phyloP scores from a whole-genome alignment of 208 protist species.

The Acanthamoeba quina region DNA sequence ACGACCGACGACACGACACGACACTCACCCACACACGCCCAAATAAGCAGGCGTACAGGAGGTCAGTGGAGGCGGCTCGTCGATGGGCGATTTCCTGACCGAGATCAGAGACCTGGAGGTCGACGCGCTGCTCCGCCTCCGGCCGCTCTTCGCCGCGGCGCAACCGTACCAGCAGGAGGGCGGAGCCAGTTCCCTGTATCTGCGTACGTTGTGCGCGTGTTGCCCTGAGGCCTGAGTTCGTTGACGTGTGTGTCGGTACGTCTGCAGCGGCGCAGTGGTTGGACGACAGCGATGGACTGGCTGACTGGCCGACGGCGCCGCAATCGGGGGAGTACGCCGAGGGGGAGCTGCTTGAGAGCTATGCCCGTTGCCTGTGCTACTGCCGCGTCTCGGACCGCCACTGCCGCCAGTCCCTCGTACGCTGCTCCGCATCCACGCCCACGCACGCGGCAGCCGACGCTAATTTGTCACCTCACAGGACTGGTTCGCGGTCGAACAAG shows the following conservation, averaged over 20 bases:
- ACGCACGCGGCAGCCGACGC: not conserved
- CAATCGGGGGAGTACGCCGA: not conserved
- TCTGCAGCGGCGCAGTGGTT: not conserved
- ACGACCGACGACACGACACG: not conserved
- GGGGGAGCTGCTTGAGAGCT: not conserved
- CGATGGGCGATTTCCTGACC: not conserved
- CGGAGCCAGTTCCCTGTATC: not conserved
- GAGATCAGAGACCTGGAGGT: not conserved
- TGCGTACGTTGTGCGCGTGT: not conserved
- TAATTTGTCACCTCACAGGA: not conserved
- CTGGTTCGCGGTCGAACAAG: not conserved
- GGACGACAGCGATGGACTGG: not conserved
- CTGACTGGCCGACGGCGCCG: not conserved
- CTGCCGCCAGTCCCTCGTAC: slow-evolving; percentile 2
- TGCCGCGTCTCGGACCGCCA: slow-evolving; percentile 13
- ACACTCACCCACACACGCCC: not conserved
- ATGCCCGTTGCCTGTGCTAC: not conserved
- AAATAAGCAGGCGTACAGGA: not conserved
- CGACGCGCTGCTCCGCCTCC: not conserved
- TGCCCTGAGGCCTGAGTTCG: too few species aligned
- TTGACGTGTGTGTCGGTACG: not conserved
- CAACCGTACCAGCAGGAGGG: not conserved
- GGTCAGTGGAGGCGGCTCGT: not conserved
- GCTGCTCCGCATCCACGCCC: not conserved
- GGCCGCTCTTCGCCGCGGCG: not conserved